These are phyloP conservation scores for Kazachstania psychrophila DNA, from an alignment of 805 yeast species.

Conservation along the genomic window DNA sequence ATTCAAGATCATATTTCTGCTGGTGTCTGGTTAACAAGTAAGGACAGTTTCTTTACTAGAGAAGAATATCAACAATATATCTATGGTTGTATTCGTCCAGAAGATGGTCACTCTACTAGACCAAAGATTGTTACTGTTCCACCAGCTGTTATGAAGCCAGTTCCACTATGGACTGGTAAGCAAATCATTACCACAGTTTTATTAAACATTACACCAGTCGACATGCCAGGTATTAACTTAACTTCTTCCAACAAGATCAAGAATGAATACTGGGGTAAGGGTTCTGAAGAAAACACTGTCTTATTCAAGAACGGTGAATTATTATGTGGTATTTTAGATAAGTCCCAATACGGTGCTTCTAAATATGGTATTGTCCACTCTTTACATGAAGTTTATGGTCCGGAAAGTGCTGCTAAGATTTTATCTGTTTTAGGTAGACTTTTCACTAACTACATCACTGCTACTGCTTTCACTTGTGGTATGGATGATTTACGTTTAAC, in stretches of 20 bases:
- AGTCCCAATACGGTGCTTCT: constrained; percentile 97
- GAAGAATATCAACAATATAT: constrained; percentile 89
- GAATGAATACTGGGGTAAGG: constrained; percentile 88
- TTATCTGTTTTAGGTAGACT: constrained; percentile 89
- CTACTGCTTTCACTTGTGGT: constrained; percentile 96
- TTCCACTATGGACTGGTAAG: constrained; percentile 94
- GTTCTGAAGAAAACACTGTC: constrained; percentile 78
- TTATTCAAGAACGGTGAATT: constrained; percentile 80
- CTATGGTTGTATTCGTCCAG: constrained; percentile 92
- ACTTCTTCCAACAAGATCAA: constrained; percentile 79
- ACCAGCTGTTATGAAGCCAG: constrained; percentile 82
- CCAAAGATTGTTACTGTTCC: constrained; percentile 66
- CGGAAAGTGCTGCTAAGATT: constrained; percentile 79
- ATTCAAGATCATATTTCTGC: constrained; percentile 98
- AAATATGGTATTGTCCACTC: constrained; percentile 96
- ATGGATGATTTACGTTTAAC: constrained; percentile 97
- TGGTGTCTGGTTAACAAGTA: constrained; percentile 95
- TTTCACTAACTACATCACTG: constrained; percentile 87
- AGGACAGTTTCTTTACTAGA: constrained; percentile 83
- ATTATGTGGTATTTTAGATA: constrained; percentile 87
- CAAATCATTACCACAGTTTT: constrained; percentile 90
- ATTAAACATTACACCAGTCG: constrained; percentile 75
- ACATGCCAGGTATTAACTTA: constrained; percentile 87
- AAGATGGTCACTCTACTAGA: constrained; percentile 87
- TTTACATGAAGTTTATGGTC: constrained; percentile 90